Conservation (phyloP, 2,329 filamentous ascomycete genomes). For the Scytalidium sp. region DNA sequence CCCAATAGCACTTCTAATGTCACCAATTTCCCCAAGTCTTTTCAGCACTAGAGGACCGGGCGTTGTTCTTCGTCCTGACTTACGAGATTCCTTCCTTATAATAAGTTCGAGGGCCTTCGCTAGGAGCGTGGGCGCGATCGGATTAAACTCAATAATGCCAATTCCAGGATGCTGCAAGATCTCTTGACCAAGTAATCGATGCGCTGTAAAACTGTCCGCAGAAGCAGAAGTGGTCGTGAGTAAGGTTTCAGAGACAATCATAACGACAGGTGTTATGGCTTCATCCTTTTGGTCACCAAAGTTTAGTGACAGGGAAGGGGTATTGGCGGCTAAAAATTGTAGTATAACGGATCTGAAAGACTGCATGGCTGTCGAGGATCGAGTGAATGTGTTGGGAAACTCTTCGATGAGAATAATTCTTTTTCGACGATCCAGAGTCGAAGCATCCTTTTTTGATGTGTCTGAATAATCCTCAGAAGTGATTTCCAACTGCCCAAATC, state of each 20-base stretch:
- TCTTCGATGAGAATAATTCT: conserved; percentile 76
- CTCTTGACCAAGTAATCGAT: conserved; percentile 83
- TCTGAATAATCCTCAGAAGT: conserved; percentile 23
- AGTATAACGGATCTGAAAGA: conserved; percentile 75
- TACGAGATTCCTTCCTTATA: conserved; percentile 79
- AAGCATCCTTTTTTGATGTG: conserved; percentile 25
- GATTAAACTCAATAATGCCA: conserved; percentile 85
- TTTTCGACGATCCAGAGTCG: conserved; percentile 29
- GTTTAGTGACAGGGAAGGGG: conserved; percentile 49
- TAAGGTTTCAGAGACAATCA: conserved; percentile 89
- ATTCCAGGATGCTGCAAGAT: conserved; percentile 79
- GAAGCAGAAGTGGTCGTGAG: conserved; percentile 81
- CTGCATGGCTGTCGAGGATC: conserved; percentile 59
- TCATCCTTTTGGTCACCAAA: conserved; percentile 34
- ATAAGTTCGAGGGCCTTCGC: conserved; percentile 79
- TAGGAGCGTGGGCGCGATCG: conserved; percentile 82
- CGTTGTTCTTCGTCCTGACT: conserved; percentile 70
- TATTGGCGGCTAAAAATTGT: conserved; percentile 69
- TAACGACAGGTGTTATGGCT: conserved; percentile 69
- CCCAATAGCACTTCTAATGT: conserved; percentile 89
- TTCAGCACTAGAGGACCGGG: conserved; percentile 79
- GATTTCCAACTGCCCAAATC: conserved; percentile 69
- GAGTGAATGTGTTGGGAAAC: conserved; percentile 73
- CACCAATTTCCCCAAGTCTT: conserved; percentile 79
- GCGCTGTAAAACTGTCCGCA: conserved; percentile 88